phyloP scores from a whole-genome alignment of 768 basidiomycete species.

The Mycena filopes region DNA sequence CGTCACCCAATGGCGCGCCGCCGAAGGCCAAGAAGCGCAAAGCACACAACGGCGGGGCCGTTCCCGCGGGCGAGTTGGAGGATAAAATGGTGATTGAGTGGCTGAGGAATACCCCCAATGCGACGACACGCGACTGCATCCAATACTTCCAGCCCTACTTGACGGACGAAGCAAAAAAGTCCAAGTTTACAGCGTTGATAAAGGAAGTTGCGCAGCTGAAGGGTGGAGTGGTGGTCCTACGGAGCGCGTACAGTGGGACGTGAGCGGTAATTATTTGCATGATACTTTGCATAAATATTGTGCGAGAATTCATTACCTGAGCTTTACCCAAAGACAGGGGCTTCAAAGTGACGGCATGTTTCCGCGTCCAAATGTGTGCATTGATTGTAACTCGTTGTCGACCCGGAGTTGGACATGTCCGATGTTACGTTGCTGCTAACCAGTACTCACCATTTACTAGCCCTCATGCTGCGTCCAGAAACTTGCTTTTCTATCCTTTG shows the following conservation, averaged over 20 bases:
- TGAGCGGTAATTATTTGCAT: constrained; percentile 39
- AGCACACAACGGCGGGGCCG: constrained; percentile 47
- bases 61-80: constrained; percentile 69
- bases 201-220: constrained; percentile 83
- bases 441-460: too few relatives aligned
- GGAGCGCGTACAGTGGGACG: constrained; percentile 50
- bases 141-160: constrained; percentile 82
- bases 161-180: constrained; percentile 75
- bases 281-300: neutral
- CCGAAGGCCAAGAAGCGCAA: constrained; percentile 69
- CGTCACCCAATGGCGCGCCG: constrained; percentile 38
- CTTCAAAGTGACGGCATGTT: too few relatives aligned
- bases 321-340: too few relatives aligned
- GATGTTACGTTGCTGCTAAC: too few relatives aligned
- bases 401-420: too few relatives aligned
- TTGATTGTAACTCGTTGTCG: too few relatives aligned
- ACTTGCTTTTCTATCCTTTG: too few relatives aligned
- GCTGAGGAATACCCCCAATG: constrained; percentile 74
- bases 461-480: too few relatives aligned
- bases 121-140: constrained; percentile 84
- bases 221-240: constrained; percentile 69
- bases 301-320: neutral
- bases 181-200: constrained; percentile 80
- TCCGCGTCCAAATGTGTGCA: too few relatives aligned
- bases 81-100: constrained; percentile 78